Conservation (phyloP, 192 early-diverging fungal species). For the Coemansia sp. region DNA sequence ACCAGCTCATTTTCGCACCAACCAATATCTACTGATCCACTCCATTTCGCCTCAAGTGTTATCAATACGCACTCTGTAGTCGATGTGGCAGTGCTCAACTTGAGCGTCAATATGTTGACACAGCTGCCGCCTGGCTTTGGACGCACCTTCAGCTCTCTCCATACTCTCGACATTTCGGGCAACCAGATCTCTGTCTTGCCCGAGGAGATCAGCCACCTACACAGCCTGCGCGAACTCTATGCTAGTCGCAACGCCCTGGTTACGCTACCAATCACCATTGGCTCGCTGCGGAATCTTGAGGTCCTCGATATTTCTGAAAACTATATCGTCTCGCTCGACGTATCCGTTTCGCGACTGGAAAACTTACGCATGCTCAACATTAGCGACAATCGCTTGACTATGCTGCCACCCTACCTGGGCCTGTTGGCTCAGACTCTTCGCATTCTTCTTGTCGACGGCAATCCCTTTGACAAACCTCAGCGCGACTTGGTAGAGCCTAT, state of each 20-base stretch:
- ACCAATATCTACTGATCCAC: not conserved
- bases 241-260: slow-evolving; percentile 42
- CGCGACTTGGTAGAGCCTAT: slow-evolving; percentile 45
- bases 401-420: slow-evolving; percentile 45
- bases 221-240: slow-evolving; percentile 48
- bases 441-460: slow-evolving; percentile 49
- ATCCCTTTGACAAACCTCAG: slow-evolving; percentile 45
- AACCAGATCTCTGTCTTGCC: slow-evolving; percentile 50
- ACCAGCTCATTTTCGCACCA: not conserved
- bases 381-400: slow-evolving; percentile 45
- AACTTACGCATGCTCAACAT: slow-evolving; percentile 51
- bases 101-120: slow-evolving; percentile 43
- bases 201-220: slow-evolving; percentile 41
- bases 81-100: slow-evolving; percentile 27
- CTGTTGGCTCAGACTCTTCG: slow-evolving; percentile 42
- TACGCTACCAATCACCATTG: slow-evolving; percentile 38
- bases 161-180: slow-evolving; percentile 41
- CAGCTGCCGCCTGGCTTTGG: slow-evolving; percentile 46
- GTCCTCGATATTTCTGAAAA: slow-evolving; percentile 51
- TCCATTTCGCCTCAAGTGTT: not conserved
- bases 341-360: slow-evolving; percentile 37
- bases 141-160: slow-evolving; percentile 33
- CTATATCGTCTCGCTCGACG: slow-evolving; percentile 32
- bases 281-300: slow-evolving; percentile 47
- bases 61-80: slow-evolving; percentile 19